A percentile compares a stretch with the other conserved stretches of the same genome.
Conservation (phyloP, 2,329 filamentous ascomycete genomes). For the Aspergillus spinulosporus region DNA sequence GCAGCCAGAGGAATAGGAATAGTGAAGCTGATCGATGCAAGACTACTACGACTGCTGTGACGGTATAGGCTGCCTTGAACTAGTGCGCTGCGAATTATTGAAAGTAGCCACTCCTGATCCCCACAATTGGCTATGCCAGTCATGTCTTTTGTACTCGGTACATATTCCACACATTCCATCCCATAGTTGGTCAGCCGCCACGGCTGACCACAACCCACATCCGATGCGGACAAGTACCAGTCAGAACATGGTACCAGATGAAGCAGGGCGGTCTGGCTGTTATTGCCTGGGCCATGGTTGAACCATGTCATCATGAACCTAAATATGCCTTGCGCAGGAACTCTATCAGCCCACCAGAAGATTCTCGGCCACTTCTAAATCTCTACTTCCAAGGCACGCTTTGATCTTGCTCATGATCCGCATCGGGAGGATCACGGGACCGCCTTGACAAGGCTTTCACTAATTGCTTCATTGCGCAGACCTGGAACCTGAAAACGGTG, state of each 20-base stretch:
- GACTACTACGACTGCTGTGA: not conserved
- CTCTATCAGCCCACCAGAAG: slow-evolving; percentile 2
- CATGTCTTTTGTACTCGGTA: not conserved
- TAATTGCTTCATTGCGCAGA: no score
- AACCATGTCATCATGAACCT: slow-evolving; percentile 4
- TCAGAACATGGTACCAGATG: no score
- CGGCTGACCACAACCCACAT: not conserved
- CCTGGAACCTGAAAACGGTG: not conserved
- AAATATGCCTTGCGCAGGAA: not conserved
- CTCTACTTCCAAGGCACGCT: not conserved
- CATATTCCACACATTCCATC: not conserved
- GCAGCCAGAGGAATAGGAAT: not conserved
- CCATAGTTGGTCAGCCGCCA: not conserved
- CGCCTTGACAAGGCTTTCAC: not conserved
- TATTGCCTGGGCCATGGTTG: not conserved
- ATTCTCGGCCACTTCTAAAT: slow-evolving; percentile 1
- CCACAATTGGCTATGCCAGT: not conserved
- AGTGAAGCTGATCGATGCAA: not conserved
- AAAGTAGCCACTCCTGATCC: slow-evolving; percentile 1
- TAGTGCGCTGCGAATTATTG: not conserved
- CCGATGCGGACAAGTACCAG: no score
- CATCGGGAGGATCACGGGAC: not conserved
- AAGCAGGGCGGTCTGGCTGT: no score
- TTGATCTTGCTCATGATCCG: slow-evolving; percentile 1
- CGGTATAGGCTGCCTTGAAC: slow-evolving; percentile 6